Evolutionary conservation across 1,284 basidiomycete species (phyloP).

Genomic region (Blastosporella zonata): DNA sequence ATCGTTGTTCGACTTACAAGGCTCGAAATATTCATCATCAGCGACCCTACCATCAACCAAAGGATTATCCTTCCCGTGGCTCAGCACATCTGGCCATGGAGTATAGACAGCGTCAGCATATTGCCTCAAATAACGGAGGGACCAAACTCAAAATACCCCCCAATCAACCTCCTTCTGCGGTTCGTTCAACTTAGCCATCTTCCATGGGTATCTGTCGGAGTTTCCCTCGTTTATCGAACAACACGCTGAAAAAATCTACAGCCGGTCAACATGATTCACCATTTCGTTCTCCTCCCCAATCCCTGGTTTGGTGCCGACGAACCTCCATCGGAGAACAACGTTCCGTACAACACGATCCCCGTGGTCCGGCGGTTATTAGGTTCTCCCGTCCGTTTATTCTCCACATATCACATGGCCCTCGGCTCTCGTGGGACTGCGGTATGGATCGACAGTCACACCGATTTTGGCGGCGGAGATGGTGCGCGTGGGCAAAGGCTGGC

Average conservation of each 20-base stretch:
- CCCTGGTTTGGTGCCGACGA: slow-evolving; percentile 28
- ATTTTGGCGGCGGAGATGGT: slow-evolving; percentile 41
- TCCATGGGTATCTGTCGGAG: slow-evolving; percentile 43
- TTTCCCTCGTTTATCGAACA: background rate
- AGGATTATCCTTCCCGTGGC: slow-evolving; percentile 39
- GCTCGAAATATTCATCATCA: slow-evolving; percentile 36
- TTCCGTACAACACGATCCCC: slow-evolving; percentile 47
- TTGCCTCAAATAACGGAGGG: slow-evolving; percentile 24
- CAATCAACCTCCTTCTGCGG: slow-evolving; percentile 54
- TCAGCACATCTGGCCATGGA: slow-evolving; percentile 50
- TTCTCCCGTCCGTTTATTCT: slow-evolving; percentile 58
- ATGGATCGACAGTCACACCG: slow-evolving; percentile 62
- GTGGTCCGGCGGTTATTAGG: slow-evolving; percentile 40
- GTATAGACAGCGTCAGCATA: slow-evolving; percentile 48
- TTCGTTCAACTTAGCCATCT: slow-evolving; percentile 58
- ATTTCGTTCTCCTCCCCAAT: slow-evolving; percentile 51
- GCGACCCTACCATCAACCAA: slow-evolving; percentile 9
- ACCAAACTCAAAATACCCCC: slow-evolving; percentile 14
- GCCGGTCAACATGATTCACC: slow-evolving; percentile 66
- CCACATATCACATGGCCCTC: slow-evolving; percentile 49
- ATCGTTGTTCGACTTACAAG: slow-evolving; percentile 38
- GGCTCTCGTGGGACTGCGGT: slow-evolving; percentile 60
- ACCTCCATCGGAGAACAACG: slow-evolving; percentile 31
- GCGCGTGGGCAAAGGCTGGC: slow-evolving; percentile 63
- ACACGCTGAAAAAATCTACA: slow-evolving; percentile 11